Base-by-base conservation (phyloP, 495 filamentous ascomycete genomes). In the Penicillium pulvis region DNA sequence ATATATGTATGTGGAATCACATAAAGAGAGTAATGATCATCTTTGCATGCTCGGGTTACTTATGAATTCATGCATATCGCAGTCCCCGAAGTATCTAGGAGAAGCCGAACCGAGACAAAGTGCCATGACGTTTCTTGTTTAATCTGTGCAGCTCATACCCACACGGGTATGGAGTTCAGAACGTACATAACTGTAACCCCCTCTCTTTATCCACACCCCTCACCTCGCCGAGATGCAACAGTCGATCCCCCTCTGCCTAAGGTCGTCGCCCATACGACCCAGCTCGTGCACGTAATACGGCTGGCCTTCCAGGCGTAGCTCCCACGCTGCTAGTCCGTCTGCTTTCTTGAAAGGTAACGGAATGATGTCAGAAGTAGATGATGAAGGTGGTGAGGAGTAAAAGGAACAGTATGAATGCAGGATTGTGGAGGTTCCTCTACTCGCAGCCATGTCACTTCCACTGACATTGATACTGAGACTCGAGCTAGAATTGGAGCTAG, bases 261-360 rank as follows among this genome's bases (percentile, higher is more conserved):
- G 63, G 55, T 73, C 71, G 6, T 62, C 61, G 35, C 65, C 68
- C 11, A 78, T 58, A 19, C 53, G 63, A 26, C 57, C 54, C 43
- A 76, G 48, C 64, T 76, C 74, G 41, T 71, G 60, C 16, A 59
- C 45, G 60, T 77, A 78, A 55, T 77, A 77, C 45, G 67, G 62
- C 65, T 77, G 74, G 20, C 63, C 62, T 35, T 75, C 74, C 44
- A 79, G 55, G 33, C 69, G 62, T 30, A 77, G 55, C 49, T 69
- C 67, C 76, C 74, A 78, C 26, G 35, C 45, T 11, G 62, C 57
- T 12, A 45, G 28, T 9, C 26, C 43, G 9, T 7, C 17, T 55
- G 33, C 20, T 16, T 30, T 43, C 10, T 46, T 20, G 28, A 41
- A 2, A 5, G 53, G 33, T 19, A 11, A 4, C 4, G n/a, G 35